Evolutionary conservation across 768 basidiomycete species (phyloP).

Genomic region (Pleurotus cornucopiae): DNA sequence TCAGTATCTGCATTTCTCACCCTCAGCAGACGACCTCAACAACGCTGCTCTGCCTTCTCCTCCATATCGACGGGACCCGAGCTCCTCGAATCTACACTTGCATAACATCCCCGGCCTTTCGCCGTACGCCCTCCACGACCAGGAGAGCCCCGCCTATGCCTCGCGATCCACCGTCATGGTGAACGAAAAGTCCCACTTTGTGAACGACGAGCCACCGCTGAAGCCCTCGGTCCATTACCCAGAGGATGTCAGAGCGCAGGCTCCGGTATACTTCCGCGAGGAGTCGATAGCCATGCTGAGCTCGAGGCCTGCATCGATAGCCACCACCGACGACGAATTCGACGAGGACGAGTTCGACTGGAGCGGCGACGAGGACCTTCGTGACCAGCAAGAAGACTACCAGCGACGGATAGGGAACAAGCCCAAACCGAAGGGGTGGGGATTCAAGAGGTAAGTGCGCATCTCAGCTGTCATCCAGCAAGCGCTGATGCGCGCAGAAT

Average conservation of each 20-base stretch:
- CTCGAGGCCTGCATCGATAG: slow-evolving; percentile 37
- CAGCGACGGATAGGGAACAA: slow-evolving; percentile 54
- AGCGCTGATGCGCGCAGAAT: slow-evolving; percentile 33
- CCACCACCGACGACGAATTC: slow-evolving; percentile 54
- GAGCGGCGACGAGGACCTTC: slow-evolving; percentile 75
- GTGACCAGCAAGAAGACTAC: slow-evolving; percentile 65
- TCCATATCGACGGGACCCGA: slow-evolving; percentile 30
- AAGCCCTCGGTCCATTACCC: slow-evolving; percentile 53
- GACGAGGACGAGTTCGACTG: slow-evolving; percentile 64
- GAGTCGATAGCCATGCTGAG: slow-evolving; percentile 25
- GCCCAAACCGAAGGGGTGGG: slow-evolving; percentile 42
- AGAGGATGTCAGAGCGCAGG: slow-evolving; percentile 30
- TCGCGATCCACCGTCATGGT: slow-evolving; percentile 18
- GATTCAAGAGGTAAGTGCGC: slow-evolving; percentile 44
- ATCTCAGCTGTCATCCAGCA: not conserved
- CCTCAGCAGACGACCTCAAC: slow-evolving; percentile 4
- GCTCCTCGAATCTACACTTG: slow-evolving; percentile 25
- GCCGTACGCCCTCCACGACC: not conserved
- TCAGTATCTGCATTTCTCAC: slow-evolving; percentile 1
- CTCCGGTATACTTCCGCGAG: slow-evolving; percentile 22
- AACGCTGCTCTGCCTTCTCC: slow-evolving; percentile 24
- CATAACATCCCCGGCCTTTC: slow-evolving; percentile 3
- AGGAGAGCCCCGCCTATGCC: slow-evolving; percentile 22
- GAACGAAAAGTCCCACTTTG: slow-evolving; percentile 15
- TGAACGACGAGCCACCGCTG: slow-evolving; percentile 17